Evolutionary conservation across 768 basidiomycete species (phyloP).

Genomic region (Pleurotus tuber-regium): DNA sequence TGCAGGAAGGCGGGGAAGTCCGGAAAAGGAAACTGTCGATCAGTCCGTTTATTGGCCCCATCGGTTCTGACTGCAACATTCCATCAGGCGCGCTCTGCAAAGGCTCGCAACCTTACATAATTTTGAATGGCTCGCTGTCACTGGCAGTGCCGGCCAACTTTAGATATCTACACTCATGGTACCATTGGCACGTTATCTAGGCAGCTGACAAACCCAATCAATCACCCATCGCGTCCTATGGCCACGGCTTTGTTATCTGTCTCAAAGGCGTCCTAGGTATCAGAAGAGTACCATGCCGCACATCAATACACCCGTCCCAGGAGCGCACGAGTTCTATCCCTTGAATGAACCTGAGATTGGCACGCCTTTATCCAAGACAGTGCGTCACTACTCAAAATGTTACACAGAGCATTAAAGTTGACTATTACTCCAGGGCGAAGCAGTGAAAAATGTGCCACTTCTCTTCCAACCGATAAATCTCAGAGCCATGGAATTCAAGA

Average conservation of each 20-base stretch:
- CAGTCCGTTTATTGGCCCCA: background rate
- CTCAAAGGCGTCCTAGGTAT: no score
- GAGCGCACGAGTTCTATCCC: constrained; percentile 54
- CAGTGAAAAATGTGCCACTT: constrained; percentile 49
- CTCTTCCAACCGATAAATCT: constrained; percentile 70
- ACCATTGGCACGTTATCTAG: background rate
- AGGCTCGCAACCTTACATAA: background rate
- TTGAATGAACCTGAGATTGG: constrained; percentile 60
- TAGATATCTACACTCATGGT: background rate
- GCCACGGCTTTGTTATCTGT: no score
- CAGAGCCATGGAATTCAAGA: constrained; percentile 63
- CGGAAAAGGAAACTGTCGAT: constrained; percentile 6
- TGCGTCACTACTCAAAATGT: constrained; percentile 8
- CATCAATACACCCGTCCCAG: constrained; percentile 48
- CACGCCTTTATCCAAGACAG: constrained; percentile 18
- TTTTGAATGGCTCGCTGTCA: background rate
- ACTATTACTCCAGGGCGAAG: no score
- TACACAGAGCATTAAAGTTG: background rate
- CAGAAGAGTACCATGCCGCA: constrained; percentile 14
- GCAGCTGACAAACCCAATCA: background rate
- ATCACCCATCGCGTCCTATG: no score
- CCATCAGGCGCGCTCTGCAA: no score
- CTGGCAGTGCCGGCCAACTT: background rate
- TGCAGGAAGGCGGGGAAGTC: background rate
- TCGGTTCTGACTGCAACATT: no score